A percentile compares a stretch with the other conserved stretches of the same genome.
Conservation (phyloP, 2,329 filamentous ascomycete genomes). For the Emergomyces orientalis region DNA sequence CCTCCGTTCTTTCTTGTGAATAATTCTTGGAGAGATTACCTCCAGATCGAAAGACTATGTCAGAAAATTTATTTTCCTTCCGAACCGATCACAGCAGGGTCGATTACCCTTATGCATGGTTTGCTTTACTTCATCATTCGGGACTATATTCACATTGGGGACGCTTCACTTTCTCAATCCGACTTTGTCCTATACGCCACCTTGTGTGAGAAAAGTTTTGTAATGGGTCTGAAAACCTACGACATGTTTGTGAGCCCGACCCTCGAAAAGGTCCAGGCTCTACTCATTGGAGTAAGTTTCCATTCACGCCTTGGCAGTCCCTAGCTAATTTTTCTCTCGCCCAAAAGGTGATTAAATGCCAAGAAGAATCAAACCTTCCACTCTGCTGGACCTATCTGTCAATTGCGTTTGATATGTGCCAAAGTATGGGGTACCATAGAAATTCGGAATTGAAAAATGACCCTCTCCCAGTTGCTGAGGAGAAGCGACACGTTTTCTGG, state of each 20-base stretch:
- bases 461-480: slow-evolving; percentile 19
- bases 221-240: slow-evolving; percentile 38
- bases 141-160: slow-evolving; percentile 27
- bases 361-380: slow-evolving; percentile 53
- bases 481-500: slow-evolving; percentile 44
- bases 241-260: slow-evolving; percentile 48
- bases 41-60: slow-evolving; percentile 30
- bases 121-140: slow-evolving; percentile 22
- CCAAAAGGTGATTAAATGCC: slow-evolving; percentile 47
- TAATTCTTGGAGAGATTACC: slow-evolving; percentile 21
- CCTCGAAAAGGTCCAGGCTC: slow-evolving; percentile 48
- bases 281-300: slow-evolving; percentile 45
- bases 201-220: slow-evolving; percentile 36
- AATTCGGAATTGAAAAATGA: slow-evolving; percentile 21
- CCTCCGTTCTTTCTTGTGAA: slow-evolving; percentile 22
- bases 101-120: slow-evolving; percentile 19
- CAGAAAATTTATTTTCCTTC: slow-evolving; percentile 34
- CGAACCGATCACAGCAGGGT: slow-evolving; percentile 17
- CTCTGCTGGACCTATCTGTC: slow-evolving; percentile 53
- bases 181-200: slow-evolving; percentile 24
- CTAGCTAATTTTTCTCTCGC: slow-evolving; percentile 9
- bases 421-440: slow-evolving; percentile 53
- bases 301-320: background rate
- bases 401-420: slow-evolving; percentile 50
- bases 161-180: slow-evolving; percentile 30